phyloP scores from a whole-genome alignment of 1,139 yeast species.

The Hemisphaericaspora xylanilytica region DNA sequence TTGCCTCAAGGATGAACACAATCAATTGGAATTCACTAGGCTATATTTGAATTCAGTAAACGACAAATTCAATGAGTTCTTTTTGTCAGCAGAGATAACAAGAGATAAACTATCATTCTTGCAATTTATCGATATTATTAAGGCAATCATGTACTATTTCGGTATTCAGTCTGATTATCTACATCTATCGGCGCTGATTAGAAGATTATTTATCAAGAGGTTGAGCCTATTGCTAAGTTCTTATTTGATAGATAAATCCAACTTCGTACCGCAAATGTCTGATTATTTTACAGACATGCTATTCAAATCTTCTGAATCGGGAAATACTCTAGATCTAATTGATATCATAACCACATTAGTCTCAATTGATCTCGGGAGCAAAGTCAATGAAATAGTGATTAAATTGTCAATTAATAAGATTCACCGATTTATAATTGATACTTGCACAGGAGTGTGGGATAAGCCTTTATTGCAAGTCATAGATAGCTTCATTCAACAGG shows the following conservation, averaged over 20 bases:
- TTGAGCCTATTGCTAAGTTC: constrained; percentile 24
- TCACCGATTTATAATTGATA: constrained; percentile 28
- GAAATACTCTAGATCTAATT: constrained; percentile 8
- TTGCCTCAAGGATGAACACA: constrained; percentile 35
- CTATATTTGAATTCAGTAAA: constrained; percentile 36
- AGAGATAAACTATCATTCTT: constrained; percentile 11
- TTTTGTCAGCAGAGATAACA: constrained; percentile 5
- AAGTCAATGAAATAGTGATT: constrained; percentile 39
- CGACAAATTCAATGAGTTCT: constrained; percentile 12
- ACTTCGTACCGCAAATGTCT: constrained; percentile 6
- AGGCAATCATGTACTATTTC: constrained; percentile 18
- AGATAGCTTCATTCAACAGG: constrained; percentile 35
- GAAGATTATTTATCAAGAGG: constrained; percentile 24
- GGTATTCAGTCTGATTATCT: constrained; percentile 17
- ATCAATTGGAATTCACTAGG: constrained; percentile 35
- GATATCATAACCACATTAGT: constrained; percentile 19
- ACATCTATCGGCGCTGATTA: constrained; percentile 20
- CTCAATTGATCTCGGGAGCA: constrained; percentile 30
- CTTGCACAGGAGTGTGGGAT: constrained; percentile 43
- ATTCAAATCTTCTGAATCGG: constrained; percentile 4
- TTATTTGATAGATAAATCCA: constrained; percentile 13
- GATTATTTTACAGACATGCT: constrained; percentile 10
- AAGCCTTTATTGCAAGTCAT: constrained; percentile 36
- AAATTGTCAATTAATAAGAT: constrained; percentile 43
- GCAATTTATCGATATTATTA: constrained; percentile 17